phyloP scores from a whole-genome alignment of 2,329 filamentous ascomycete genomes.

The Exophiala calicioides region DNA sequence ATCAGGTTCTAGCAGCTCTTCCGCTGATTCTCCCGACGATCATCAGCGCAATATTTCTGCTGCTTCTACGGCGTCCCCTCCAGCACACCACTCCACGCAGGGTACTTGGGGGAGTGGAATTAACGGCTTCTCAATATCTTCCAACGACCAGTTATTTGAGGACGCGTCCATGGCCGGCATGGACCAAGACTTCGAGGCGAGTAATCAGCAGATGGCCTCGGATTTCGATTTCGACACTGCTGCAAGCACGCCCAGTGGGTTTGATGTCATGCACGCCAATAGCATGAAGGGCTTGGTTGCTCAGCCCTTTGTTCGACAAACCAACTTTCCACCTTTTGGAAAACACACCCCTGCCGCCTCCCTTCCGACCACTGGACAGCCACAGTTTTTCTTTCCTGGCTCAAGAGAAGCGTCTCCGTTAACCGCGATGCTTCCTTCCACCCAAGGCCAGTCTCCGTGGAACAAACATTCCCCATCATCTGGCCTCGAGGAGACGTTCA shows the following conservation, averaged over 20 bases:
- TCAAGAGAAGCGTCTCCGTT: conserved; percentile 43
- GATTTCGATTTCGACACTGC: conserved; percentile 53
- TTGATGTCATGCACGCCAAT: conserved; percentile 36
- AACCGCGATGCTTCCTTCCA: conserved; percentile 34
- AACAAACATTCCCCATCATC: conserved; percentile 46
- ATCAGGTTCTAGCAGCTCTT: conserved; percentile 46
- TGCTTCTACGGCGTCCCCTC: conserved; percentile 42
- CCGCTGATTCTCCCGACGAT: conserved; percentile 44
- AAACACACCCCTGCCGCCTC: conserved; percentile 32
- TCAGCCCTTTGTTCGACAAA: conserved; percentile 15
- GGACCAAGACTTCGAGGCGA: conserved; percentile 45
- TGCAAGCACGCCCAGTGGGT: conserved; percentile 47
- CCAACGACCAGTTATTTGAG: conserved; percentile 44
- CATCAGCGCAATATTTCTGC: conserved; percentile 45
- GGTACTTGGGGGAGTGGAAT: conserved; percentile 30
- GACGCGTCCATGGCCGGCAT: conserved; percentile 39
- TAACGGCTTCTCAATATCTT: conserved; percentile 39
- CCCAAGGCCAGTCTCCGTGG: conserved; percentile 42
- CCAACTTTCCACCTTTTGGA: conserved; percentile 18
- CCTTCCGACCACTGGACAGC: conserved; percentile 17
- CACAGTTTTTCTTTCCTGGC: conserved; percentile 39
- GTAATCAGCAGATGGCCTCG: conserved; percentile 51
- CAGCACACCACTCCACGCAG: conserved; percentile 39
- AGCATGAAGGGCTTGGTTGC: conserved; percentile 26
- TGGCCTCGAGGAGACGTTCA: conserved; percentile 47